Conservation (phyloP, 208 protist species). For the Trypanosoma boissoni region DNA sequence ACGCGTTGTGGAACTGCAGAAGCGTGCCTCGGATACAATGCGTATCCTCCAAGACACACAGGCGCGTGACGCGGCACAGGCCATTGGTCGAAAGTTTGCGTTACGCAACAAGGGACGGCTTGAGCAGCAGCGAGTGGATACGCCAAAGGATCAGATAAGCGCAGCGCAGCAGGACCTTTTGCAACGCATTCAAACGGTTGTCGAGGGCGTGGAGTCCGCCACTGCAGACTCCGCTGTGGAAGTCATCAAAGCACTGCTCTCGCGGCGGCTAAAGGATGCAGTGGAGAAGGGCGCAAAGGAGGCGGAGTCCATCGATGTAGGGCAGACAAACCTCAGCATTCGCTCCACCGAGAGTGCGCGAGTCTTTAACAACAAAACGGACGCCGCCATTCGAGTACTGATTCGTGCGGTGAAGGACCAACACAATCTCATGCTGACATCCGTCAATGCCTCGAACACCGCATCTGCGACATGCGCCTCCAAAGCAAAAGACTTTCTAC, state of each 20-base stretch:
- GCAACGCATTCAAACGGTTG: constrained; percentile 58
- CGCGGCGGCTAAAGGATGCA: constrained; percentile 61
- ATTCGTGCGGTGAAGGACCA: constrained; percentile 27
- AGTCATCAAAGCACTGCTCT: constrained; percentile 61
- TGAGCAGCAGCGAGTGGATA: constrained; percentile 21
- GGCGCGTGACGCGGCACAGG: constrained; percentile 70
- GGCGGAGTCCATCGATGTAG: constrained; percentile 51
- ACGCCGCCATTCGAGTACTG: constrained; percentile 47
- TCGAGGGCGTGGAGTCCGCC: constrained; percentile 60
- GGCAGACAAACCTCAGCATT: constrained; percentile 35
- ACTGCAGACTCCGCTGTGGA: constrained; percentile 46
- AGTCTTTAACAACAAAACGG: constrained; percentile 55
- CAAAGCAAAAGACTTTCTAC: constrained; percentile 29
- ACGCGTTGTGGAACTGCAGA: constrained; percentile 71
- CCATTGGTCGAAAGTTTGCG: constrained; percentile 72
- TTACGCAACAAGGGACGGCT: constrained; percentile 70
- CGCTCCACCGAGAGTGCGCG: constrained; percentile 54
- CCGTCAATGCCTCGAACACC: constrained; percentile 3
- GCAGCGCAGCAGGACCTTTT: constrained; percentile 52
- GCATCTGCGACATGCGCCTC: constrained; percentile 5
- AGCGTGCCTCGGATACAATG: constrained; percentile 64
- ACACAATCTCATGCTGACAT: constrained; percentile 16
- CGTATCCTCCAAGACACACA: constrained; percentile 73
- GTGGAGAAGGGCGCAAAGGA: constrained; percentile 65
- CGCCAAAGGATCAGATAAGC: constrained; percentile 15